Evolutionary conservation across 305 asterid genomes (phyloP).

Genomic region (Fraxinus sp.): DNA sequence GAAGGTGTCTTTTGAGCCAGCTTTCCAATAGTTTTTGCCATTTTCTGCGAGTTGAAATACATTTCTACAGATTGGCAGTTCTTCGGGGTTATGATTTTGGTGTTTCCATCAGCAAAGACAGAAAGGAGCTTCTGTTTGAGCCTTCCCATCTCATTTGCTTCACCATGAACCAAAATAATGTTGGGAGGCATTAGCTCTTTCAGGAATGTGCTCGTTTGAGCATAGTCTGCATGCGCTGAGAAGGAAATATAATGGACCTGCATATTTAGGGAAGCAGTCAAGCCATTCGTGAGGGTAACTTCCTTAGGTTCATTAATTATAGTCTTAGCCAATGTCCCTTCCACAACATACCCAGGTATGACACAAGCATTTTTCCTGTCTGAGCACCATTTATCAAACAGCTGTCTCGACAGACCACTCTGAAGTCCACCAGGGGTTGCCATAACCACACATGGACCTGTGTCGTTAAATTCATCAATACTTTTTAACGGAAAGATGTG

Average conservation of each 20-base stretch:
- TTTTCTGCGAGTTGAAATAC: conserved; percentile 89
- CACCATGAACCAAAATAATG: conserved; percentile 90
- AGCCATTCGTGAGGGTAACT: conserved; percentile 85
- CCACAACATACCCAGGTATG: conserved; percentile 85
- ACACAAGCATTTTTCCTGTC: conserved; percentile 90
- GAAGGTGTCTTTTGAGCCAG: conserved; percentile 70
- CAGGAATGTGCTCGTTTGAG: conserved; percentile 85
- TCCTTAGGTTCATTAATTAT: conserved; percentile 90
- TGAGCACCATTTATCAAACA: conserved; percentile 91
- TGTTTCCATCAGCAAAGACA: conserved; percentile 77
- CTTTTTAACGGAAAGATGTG: conserved; percentile 84
- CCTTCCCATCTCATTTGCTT: conserved; percentile 85
- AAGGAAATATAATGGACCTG: conserved; percentile 87
- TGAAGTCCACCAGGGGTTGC: conserved; percentile 94
- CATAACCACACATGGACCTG: conserved; percentile 99
- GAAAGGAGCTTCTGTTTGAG: conserved; percentile 86
- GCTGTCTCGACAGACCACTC: conserved; percentile 93
- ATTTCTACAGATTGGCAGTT: conserved; percentile 89
- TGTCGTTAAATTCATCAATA: conserved; percentile 78
- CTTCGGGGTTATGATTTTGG: conserved; percentile 84
- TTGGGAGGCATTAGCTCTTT: conserved; percentile 95
- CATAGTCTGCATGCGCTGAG: conserved; percentile 96
- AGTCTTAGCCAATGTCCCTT: conserved; percentile 84
- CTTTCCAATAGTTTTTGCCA: conserved; percentile 83
- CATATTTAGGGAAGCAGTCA: conserved; percentile 82